Evolutionary conservation across 2,329 filamentous ascomycete genomes (phyloP), one percentile per base, ranked within the genome.

Genomic region (Cercospora janseana): DNA sequence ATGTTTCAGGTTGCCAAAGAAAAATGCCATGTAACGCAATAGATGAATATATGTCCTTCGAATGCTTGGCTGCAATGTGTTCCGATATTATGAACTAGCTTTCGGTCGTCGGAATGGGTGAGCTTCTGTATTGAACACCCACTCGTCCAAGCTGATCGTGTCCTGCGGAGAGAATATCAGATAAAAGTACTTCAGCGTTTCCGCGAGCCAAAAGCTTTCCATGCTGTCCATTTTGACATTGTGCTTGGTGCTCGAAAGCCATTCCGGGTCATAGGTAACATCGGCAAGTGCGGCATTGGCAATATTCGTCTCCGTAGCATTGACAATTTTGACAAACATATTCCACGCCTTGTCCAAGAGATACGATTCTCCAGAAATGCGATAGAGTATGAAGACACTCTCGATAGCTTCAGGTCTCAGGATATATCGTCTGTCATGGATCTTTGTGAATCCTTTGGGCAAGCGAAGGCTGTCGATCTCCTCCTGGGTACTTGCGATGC

Each of bases 361-460:
- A 50, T 61, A 67, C 46, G 70, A 70, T 52, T 81, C 75, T 9
- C 80, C 80, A 1, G 79, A 82, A 35, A 80, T 77, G 15, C 80
- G 75, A 58, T 82, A 81, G 64, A 83, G 68, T 56, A 82, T 70
- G 63, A 82, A 83, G 3, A 82, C 74, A n/a, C 75, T 79, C 61
- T 83, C 80, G 35, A 83, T 80, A 2, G 79, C 79, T 63, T 83
- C 80, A 0, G 80, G 75, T 6, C 75, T 66, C 7, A 78, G 68
- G 20, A 75, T 69, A 48, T 78, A 77, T 5, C 73, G 64, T 7
- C 68, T 56, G 49, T 78, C 75, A 10, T 63, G 59, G 31, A 77
- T 69, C 1, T 65, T 55, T 0, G 71, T 69, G 52, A 77, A 75
- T 6, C 75, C 75, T 34, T 64, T 62, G 0, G 70, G 72, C 5